Base-by-base conservation (phyloP, 192 early-diverging fungal species). In the Glomus cerebriforme region DNA sequence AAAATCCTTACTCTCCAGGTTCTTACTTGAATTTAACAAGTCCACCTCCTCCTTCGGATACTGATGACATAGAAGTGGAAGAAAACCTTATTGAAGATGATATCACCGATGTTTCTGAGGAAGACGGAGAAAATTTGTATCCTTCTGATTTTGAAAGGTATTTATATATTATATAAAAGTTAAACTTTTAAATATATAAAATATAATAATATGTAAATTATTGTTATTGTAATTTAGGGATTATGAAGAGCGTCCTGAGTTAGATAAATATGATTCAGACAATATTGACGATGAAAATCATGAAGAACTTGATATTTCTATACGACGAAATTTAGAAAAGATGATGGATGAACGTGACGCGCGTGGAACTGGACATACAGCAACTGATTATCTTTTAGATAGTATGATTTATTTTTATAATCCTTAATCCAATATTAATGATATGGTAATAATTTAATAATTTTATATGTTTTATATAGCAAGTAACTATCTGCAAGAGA, bases 71-170 rank as follows among this genome's bases (percentile, higher is more conserved):
- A 35, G 69, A 84, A 26, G 75, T 86, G 17, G 89, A 87, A 24
- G 87, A 89, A 37, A 90, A 91, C 62, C 58, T 86, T 49, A 80
- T 87, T 19, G 84, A 86, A 32, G 91, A 92, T 22, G 83, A 83
- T n/a, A 68, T 75, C 13, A 24, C 83, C 34, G 86, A 83, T 39
- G 81, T 82, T 45, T 88, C 86, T 58, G 88, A 89, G 45, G 86
- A 90, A 45, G 91, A 93, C 34, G 98, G 96, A 17, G 95, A 96
- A 81, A 96, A 99, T 85, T 86, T 99, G 79, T 96, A 96, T 87
- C 94, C 92, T 15, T 91, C 91, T 26, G 88, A 89, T 8, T 34
- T 97, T 87, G 94, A 95, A 76, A 88, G 87, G 93, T 96, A 88
- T 79, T 83, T 68, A 17, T 68, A 27, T 24, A n/a, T n/a, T 34